Evolutionary conservation across 768 basidiomycete species (phyloP), one percentile per base, ranked within the genome.

Genomic region (Amanita exitialis): DNA sequence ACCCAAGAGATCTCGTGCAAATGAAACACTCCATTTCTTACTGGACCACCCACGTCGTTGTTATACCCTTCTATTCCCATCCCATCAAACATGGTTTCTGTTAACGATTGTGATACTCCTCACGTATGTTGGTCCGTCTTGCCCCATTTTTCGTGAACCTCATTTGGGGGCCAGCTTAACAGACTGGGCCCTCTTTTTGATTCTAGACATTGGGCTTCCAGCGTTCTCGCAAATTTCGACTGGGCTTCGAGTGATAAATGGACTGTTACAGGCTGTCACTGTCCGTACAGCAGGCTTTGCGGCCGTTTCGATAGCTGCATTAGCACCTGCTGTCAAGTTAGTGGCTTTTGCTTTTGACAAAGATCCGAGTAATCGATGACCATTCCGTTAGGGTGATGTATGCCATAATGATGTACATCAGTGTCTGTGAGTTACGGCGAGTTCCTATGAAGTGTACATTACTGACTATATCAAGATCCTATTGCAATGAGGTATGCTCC

Each of bases 21-120:
- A 80, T 43, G 90, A 94, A 66, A 90, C 91, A 0, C 70, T 96
- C 1, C 84, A 83, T 50, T 99, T 98, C 63, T 78, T 99, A 6
- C 77, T 99, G 7, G 92, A 97, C 59, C 95, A 97, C 62, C 95
- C 95, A 10, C 80, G 95, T 9, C 80, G 90, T 55, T 95, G 92
- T 65, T 94, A 87, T 60, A 79, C 91, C 9, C 89, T 92, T 62
- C 75, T 95, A 7, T 95, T 95, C 58, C 92, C 92, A 0, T 83
- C 90, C 0, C 90, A 93, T 59, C 93, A 96, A 61, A 96, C 93
- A 3, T 92, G 91, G 90, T 88, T 95, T 57, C 77, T 96, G 4
- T 54, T 90, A 1, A 76, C 78, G 1, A 64, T 94, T 20, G 72
- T 96, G 20, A 34, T 87, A 3, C 56, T 69, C 3, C 20, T 51